Evolutionary conservation across 441 rosid genomes (phyloP).

Genomic region (Pelargonium fulgidum): DNA sequence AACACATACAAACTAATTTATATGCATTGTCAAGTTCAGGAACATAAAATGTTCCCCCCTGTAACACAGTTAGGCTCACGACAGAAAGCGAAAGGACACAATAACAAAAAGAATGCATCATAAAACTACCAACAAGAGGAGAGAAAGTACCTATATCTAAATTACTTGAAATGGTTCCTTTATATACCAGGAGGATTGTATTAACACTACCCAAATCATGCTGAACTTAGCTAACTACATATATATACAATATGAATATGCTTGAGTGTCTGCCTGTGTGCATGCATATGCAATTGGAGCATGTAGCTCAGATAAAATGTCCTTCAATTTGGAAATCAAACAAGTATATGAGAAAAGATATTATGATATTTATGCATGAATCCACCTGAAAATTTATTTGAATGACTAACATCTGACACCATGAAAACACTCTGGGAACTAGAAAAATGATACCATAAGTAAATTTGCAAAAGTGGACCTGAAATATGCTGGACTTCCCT

Average conservation of each 20-base stretch:
- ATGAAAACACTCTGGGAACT: background rate
- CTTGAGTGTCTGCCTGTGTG: background rate
- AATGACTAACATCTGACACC: background rate
- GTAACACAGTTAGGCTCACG: background rate
- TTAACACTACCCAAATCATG: background rate
- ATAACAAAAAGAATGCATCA: background rate
- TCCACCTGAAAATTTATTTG: background rate
- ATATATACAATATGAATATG: too few species aligned
- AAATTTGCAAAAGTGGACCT: slow-evolving; percentile 41
- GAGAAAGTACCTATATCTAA: slow-evolving; percentile 2
- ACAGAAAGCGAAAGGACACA: background rate
- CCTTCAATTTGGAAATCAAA: background rate
- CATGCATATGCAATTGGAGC: background rate
- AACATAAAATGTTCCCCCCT: background rate
- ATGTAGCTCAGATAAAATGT: background rate
- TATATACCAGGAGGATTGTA: background rate
- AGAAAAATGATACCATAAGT: slow-evolving; percentile 2
- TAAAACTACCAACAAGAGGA: background rate
- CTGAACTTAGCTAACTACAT: background rate
- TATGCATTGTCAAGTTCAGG: background rate
- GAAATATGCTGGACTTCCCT: slow-evolving; percentile 80
- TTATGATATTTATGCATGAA: background rate
- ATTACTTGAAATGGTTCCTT: background rate
- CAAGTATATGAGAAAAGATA: background rate
- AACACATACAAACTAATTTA: background rate